Evolutionary conservation across 805 yeast species (phyloP), one percentile per base, ranked within the genome.

Genomic region (Barnettozyma sucrosica): DNA sequence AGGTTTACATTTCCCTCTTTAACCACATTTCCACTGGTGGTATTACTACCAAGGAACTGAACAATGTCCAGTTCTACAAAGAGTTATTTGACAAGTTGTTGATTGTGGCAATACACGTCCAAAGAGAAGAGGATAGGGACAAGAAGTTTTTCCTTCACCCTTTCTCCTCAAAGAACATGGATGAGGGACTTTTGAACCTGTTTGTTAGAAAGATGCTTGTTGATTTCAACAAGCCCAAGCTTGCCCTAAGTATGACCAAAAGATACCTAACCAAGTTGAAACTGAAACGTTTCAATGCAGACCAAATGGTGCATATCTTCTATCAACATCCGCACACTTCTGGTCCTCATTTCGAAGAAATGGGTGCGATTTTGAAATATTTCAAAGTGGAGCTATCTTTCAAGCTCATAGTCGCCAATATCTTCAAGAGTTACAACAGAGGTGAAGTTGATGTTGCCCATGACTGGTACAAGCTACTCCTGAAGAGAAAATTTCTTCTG

Each of bases 181-280:
- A 57, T 48, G 52, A 49, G 19, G 53, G 39, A 4, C 41, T 59
- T 2, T 11, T 53, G 5, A 55, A 55, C 19, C 24, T 51, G 8
- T 56, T 59, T 23, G 36, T 58, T 13, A 45, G 48, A 16, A 43
- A 41, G 20, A 36, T 47, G 1, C 43, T 58, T 16, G 28, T 40
- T 16, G 44, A 43, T 21, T 24, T 44, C 5, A 25, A 41, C 2
- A 47, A 48, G 25, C 57, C 58, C 9, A 26, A 42, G 2, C 16
- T 50, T 13, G 59, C 62, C 3, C 41, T 53, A 10, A 9, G 30
- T 3, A 49, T 59, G 47, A 43, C 58, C 9, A 50, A 24, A n/a
- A 28, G 16, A 6, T 58, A 43, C 41, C 19, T 59, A 18, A 43
- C 46, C 3, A 16, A 20, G 9, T 21, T 36, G 18, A 36, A 45